These are phyloP conservation scores for Daldinia bambusicola DNA, from an alignment of 495 filamentous ascomycete genomes.

Conservation along the genomic window DNA sequence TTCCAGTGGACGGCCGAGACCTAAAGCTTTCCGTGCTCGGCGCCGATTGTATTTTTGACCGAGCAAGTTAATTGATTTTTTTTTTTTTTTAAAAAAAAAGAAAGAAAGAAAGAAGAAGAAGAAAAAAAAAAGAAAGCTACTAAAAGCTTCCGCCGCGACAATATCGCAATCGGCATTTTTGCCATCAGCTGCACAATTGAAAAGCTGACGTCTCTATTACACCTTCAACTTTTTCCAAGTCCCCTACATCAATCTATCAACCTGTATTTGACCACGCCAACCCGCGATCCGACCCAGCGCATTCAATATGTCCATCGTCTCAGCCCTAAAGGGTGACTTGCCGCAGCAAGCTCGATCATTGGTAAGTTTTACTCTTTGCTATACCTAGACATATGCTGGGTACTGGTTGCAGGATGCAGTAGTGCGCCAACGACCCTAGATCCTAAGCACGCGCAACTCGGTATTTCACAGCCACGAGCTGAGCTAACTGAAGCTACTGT, in stretches of 20 bases:
- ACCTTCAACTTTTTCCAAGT: background rate
- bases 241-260: background rate
- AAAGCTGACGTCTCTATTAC: conserved; percentile 1
- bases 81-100: too few species aligned
- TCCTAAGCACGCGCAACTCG: background rate
- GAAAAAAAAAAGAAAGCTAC: conserved; percentile 15
- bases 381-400: background rate
- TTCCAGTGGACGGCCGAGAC: conserved; percentile 3
- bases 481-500: conserved; percentile 6
- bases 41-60: conserved; percentile 42
- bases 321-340: conserved; percentile 68
- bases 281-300: conserved; percentile 1
- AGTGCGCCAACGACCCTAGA: background rate
- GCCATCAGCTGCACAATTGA: conserved; percentile 33
- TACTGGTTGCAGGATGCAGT: too few species aligned
- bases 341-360: conserved; percentile 77
- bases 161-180: conserved; percentile 36
- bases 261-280: background rate
- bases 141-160: conserved; percentile 7
- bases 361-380: conserved; percentile 58
- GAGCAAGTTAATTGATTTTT: conserved; percentile 32
- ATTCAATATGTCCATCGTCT: conserved; percentile 56
- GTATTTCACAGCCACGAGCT: background rate
- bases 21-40: conserved; percentile 37
- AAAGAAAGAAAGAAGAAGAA: too few species aligned